Percentiles rank a stretch among this genome's conserved stretches.
Evolutionary conservation across 306 rosid species (phyloP).

Genomic region (Coriaria nepalensis): DNA sequence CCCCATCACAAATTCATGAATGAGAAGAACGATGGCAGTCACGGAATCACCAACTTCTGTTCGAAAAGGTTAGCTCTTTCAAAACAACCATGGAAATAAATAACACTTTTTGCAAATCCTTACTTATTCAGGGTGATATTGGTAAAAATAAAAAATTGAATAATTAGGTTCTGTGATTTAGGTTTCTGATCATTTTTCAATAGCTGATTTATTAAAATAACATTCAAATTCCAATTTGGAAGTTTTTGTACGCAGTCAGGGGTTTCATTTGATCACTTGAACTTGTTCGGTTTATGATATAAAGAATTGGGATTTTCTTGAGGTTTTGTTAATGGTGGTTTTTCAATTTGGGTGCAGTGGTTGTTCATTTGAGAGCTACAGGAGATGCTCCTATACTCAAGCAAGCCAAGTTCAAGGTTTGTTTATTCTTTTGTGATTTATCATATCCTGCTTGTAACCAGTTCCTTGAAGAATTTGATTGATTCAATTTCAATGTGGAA

Average conservation of each 20-base stretch:
- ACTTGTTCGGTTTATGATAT: background rate
- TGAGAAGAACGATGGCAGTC: slow-evolving; percentile 27
- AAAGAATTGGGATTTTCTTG: background rate
- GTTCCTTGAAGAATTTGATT: too few species aligned
- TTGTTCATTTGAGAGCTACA: slow-evolving; percentile 93
- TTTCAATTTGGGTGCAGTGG: slow-evolving; percentile 39
- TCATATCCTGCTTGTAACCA: too few species aligned
- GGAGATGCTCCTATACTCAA: slow-evolving; percentile 96
- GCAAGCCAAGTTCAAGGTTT: slow-evolving; percentile 87
- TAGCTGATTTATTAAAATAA: too few species aligned
- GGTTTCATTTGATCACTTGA: background rate
- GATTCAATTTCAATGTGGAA: too few species aligned
- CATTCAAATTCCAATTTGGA: too few species aligned
- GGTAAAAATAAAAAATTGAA: background rate
- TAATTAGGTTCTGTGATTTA: background rate
- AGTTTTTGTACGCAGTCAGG: too few species aligned
- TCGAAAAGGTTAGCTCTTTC: slow-evolving; percentile 41
- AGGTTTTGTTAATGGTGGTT: slow-evolving; percentile 1
- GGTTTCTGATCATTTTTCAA: too few species aligned
- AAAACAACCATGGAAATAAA: background rate
- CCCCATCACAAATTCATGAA: too few species aligned
- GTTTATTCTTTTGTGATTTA: background rate
- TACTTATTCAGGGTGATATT: too few species aligned
- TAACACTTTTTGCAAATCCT: background rate
- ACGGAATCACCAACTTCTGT: slow-evolving; percentile 48